Evolutionary conservation across 352 stramenopile genomes (phyloP).

Genomic region (Globisporangium uncinulatum): DNA sequence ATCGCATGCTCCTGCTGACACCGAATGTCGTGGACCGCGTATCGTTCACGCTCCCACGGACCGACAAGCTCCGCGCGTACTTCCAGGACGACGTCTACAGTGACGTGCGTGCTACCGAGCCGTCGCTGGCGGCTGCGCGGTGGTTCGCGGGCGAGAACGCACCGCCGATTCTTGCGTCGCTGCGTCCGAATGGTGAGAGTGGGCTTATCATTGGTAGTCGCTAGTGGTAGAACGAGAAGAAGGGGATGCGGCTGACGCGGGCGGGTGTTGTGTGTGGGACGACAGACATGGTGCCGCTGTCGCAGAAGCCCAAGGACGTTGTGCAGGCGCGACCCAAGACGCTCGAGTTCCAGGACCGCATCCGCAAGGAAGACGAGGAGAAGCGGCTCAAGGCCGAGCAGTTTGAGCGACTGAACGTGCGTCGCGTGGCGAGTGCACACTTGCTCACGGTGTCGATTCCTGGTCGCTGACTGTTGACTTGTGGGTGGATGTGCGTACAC

Average conservation of each 20-base stretch:
- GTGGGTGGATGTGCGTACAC: constrained; percentile 1
- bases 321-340: constrained; percentile 42
- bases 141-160: constrained; percentile 57
- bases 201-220: not conserved
- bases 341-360: constrained; percentile 58
- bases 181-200: constrained; percentile 35
- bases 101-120: constrained; percentile 21
- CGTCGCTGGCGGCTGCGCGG: constrained; percentile 25
- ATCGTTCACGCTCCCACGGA: constrained; percentile 62
- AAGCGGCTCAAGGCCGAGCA: constrained; percentile 55
- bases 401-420: constrained; percentile 66
- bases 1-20: constrained; percentile 55
- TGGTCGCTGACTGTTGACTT: not conserved
- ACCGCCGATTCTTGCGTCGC: constrained; percentile 40
- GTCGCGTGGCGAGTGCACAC: constrained; percentile 4
- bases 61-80: constrained; percentile 58
- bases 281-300: constrained; percentile 55
- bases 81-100: constrained; percentile 82
- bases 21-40: constrained; percentile 42
- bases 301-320: constrained; percentile 41
- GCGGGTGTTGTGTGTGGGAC: constrained; percentile 4
- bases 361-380: constrained; percentile 55
- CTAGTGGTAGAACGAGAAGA: not conserved
- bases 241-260: not conserved
- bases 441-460: not conserved